phyloP scores from a whole-genome alignment of 129 eudicot species.

The Dittrichia graveolens region DNA sequence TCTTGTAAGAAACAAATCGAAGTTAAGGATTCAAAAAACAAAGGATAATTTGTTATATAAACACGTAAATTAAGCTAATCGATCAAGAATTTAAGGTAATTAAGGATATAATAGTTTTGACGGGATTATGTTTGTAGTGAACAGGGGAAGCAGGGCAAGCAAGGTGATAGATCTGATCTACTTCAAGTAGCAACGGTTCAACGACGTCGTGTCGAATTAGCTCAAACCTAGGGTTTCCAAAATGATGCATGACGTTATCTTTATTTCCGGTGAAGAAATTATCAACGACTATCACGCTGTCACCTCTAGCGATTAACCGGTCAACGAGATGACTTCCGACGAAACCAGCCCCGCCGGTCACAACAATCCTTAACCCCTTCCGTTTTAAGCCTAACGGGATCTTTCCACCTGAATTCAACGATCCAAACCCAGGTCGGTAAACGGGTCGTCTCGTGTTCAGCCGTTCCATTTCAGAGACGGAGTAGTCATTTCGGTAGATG shows the following conservation, averaged over 20 bases:
- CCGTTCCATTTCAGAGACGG: slow-evolving; percentile 27
- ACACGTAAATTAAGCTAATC: background rate
- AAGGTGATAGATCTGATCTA: slow-evolving; percentile 95
- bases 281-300: slow-evolving; percentile 89
- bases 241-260: slow-evolving; percentile 88
- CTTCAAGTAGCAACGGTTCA: slow-evolving; percentile 81
- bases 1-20: slow-evolving; percentile 29
- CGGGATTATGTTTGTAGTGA: slow-evolving; percentile 85
- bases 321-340: slow-evolving; percentile 93
- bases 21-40: slow-evolving; percentile 22
- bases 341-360: slow-evolving; percentile 94
- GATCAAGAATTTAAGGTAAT: background rate
- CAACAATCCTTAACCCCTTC: slow-evolving; percentile 71
- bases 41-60: background rate
- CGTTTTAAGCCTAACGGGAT: slow-evolving; percentile 76
- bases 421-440: slow-evolving; percentile 41
- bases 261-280: slow-evolving; percentile 90
- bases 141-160: slow-evolving; percentile 98
- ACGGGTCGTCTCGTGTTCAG: slow-evolving; percentile 24
- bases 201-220: slow-evolving; percentile 87
- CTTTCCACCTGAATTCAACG: slow-evolving; percentile 59
- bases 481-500: slow-evolving; percentile 24
- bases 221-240: slow-evolving; percentile 87
- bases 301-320: slow-evolving; percentile 73
- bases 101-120: slow-evolving; percentile 92